These are phyloP conservation scores for Celoporthe dispersa DNA, from an alignment of 2,329 filamentous ascomycete genomes.

Conservation along the genomic window DNA sequence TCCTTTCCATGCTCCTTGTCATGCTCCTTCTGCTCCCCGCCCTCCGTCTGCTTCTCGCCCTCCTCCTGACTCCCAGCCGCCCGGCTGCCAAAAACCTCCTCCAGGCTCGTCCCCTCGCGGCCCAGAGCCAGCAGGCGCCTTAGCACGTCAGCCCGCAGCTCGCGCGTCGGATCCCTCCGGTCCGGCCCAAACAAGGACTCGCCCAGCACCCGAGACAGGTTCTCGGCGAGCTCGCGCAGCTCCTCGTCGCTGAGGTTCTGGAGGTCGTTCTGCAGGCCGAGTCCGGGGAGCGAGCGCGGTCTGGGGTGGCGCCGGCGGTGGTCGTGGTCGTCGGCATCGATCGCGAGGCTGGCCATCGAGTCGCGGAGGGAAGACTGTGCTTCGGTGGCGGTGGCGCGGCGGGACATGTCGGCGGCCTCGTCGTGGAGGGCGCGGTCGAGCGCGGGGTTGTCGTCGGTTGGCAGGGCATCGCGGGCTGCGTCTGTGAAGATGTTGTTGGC, in stretches of 20 bases:
- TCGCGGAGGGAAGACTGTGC: not conserved
- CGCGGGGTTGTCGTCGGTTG: not conserved
- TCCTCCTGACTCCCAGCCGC: not conserved
- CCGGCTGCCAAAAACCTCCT: not conserved
- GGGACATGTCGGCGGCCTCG: not conserved
- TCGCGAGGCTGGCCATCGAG: not conserved
- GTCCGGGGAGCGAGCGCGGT: not conserved
- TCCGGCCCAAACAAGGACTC: not conserved
- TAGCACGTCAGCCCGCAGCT: not conserved
- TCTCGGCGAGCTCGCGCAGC: not conserved
- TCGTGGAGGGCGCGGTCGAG: not conserved
- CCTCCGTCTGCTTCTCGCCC: not conserved
- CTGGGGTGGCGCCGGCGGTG: too few species aligned
- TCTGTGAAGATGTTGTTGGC: conserved; percentile 10
- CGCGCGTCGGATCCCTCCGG: not conserved
- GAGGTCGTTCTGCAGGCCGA: not conserved
- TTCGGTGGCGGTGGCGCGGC: not conserved
- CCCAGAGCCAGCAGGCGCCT: not conserved
- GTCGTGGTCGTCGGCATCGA: not conserved
- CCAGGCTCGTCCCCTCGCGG: not conserved
- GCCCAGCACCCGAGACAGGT: not conserved
- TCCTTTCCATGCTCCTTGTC: not conserved
- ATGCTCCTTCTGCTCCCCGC: not conserved
- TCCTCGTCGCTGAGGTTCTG: not conserved
- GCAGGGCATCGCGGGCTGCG: not conserved